Base-by-base conservation (phyloP, 495 filamentous ascomycete species). In the Cercophora newfieldiana region DNA sequence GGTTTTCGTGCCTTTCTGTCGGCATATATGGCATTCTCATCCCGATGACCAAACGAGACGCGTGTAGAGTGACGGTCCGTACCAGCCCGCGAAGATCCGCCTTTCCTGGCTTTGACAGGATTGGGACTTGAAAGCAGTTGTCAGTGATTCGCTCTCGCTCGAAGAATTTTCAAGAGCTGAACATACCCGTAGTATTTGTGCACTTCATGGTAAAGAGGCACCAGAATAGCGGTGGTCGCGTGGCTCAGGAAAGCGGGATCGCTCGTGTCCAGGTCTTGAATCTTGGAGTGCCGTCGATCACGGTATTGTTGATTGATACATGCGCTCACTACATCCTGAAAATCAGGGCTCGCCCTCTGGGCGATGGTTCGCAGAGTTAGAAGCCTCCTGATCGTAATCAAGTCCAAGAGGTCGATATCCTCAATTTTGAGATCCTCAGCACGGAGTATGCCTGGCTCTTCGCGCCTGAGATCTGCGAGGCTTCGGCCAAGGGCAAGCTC, bases 401-500 rank as follows among this genome's bases (percentile, higher is more conserved):
- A 12, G 22, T 67, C 49, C n/a, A 62, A 31, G 1, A 58, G 19
- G 3, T 67, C 59, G 18, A 29, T 7, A 47, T 67, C 65, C 18
- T 30, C 21, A 7, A 22, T 18, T n/a, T 57, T n/a, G 4, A 33
- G n/a, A 31, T 48, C 50, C 21, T 67, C 51, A 7, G 33, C 28
- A 16, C 25, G n/a, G 22, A 67, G 28, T n/a, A 67, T n/a, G 4
- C 24, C 31, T 29, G 62, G 62, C 18, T 64, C 53, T 1, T 64
- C 51, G 8, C 16, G 21, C 21, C 53, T 30, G 8, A 64, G 28
- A 19, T 58, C 62, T 1, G 50, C 29, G 8, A 64, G 51, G 8
- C 24, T 44, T 29, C 62, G 50, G 14, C 70, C 70, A 7, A 72
- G 55, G n/a, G 61, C 70, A 24, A 72, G 64, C 58, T 72, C 67